Evolutionary conservation across 495 filamentous ascomycete species (phyloP).

Genomic region (Entonaema liquescens): DNA sequence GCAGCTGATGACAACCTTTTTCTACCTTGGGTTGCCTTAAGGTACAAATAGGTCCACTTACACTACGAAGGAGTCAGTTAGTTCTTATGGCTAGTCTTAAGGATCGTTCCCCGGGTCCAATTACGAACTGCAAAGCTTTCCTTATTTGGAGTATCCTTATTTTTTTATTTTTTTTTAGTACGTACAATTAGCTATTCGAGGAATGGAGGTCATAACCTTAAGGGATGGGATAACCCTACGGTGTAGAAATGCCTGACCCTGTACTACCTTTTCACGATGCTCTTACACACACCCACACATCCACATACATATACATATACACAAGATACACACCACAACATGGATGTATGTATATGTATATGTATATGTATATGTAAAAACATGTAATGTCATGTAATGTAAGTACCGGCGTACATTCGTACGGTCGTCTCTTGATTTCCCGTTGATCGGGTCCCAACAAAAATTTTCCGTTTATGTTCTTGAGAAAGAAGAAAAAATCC

Average conservation of each 20-base stretch:
- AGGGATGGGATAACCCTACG: background rate
- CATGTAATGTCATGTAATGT: background rate
- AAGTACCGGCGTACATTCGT: background rate
- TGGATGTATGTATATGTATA: background rate
- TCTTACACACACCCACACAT: no score
- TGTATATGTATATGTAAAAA: background rate
- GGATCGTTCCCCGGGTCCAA: conserved; percentile 29
- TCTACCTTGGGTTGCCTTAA: background rate
- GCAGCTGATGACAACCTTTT: background rate
- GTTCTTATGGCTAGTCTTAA: background rate
- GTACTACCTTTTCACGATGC: background rate
- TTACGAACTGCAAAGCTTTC: conserved; percentile 27
- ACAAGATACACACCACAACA: background rate
- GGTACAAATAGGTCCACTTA: background rate
- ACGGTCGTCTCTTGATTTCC: background rate
- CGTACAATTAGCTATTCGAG: background rate
- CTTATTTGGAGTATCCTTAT: conserved; percentile 18
- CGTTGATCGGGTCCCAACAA: conserved; percentile 37
- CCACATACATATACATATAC: no score
- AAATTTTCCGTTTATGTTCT: conserved; percentile 17
- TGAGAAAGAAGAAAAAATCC: conserved; percentile 1
- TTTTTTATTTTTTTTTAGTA: background rate
- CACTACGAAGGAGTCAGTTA: background rate
- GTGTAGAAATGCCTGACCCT: background rate
- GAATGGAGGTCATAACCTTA: conserved; percentile 4